These are phyloP conservation scores for Pseudogymnoascus sp. DNA, from an alignment of 2,329 filamentous ascomycete genomes.

Conservation along the genomic window DNA sequence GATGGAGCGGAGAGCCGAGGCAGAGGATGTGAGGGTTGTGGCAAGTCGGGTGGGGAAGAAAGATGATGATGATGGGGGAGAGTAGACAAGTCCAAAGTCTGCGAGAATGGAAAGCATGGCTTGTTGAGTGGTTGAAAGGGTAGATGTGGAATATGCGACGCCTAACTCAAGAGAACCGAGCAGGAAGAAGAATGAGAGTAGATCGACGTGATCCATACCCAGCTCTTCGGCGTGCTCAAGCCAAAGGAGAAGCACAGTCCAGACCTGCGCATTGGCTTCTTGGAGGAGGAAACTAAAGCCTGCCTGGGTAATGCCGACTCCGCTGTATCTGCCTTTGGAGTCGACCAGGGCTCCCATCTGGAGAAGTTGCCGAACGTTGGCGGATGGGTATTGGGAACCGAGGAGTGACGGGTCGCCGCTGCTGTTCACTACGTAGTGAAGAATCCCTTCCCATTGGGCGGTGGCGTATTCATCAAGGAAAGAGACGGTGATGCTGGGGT, in stretches of 20 bases:
- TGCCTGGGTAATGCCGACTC: slow-evolving; percentile 75
- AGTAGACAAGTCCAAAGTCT: slow-evolving; percentile 88
- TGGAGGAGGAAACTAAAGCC: slow-evolving; percentile 94
- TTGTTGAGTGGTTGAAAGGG: slow-evolving; percentile 71
- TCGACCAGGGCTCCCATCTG: slow-evolving; percentile 76
- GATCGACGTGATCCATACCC: slow-evolving; percentile 81
- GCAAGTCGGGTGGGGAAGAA: slow-evolving; percentile 90
- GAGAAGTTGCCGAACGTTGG: slow-evolving; percentile 77
- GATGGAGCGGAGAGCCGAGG: slow-evolving; percentile 61
- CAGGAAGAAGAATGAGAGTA: slow-evolving; percentile 92
- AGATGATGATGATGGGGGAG: slow-evolving; percentile 52
- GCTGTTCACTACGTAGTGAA: slow-evolving; percentile 88
- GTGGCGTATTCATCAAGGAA: slow-evolving; percentile 82
- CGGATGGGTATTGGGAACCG: slow-evolving; percentile 51
- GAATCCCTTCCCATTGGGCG: slow-evolving; percentile 87
- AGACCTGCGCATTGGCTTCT: slow-evolving; percentile 93
- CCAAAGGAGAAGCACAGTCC: slow-evolving; percentile 90
- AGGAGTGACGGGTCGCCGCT: slow-evolving; percentile 49
- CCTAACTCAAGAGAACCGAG: slow-evolving; percentile 89
- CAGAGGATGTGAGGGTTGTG: slow-evolving; percentile 78
- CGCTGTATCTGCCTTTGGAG: slow-evolving; percentile 33
- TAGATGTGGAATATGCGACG: slow-evolving; percentile 79
- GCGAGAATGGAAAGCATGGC: slow-evolving; percentile 86
- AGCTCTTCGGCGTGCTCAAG: slow-evolving; percentile 68
- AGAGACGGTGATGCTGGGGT: slow-evolving; percentile 56